These are phyloP conservation scores for Eucalyptus decipiens DNA, from an alignment of 345 rosid genomes.

Conservation along the genomic window DNA sequence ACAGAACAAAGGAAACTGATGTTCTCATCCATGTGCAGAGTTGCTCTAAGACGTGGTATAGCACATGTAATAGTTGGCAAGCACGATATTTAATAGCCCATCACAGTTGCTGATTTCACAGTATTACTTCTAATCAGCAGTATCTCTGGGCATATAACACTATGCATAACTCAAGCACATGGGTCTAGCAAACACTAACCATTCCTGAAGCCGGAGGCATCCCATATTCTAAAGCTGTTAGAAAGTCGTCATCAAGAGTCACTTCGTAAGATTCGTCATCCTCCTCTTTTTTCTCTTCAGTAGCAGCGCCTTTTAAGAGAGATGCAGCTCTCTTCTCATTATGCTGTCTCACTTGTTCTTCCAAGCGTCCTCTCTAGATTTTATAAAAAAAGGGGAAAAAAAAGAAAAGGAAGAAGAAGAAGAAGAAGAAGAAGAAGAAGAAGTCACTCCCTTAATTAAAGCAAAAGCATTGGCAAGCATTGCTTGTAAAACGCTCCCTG, in stretches of 20 bases:
- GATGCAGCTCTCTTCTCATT: conserved; percentile 57
- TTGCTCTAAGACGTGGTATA: neutral
- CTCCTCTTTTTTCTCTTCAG: conserved; percentile 24
- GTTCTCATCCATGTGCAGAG: neutral
- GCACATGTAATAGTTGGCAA: neutral
- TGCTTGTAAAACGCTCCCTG: neutral
- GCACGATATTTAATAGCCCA: neutral
- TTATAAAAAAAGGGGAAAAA: neutral
- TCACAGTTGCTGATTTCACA: neutral
- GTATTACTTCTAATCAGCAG: neutral
- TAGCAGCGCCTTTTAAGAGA: conserved; percentile 4
- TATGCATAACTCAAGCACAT: neutral
- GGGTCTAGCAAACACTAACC: conserved; percentile 23
- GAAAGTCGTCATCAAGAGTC: conserved; percentile 90
- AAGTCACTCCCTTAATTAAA: neutral
- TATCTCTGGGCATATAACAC: neutral
- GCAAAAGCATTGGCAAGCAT: neutral
- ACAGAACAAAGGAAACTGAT: neutral
- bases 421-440: neutral
- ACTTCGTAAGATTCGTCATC: conserved; percentile 77
- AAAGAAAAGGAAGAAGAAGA: neutral
- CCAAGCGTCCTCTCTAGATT: conserved; percentile 67
- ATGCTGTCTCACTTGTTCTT: conserved; percentile 93
- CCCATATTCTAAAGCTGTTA: conserved; percentile 91
- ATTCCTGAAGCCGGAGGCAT: conserved; percentile 99